Percentiles rank a stretch among this genome's conserved stretches.
Evolutionary conservation across 495 filamentous ascomycete genomes (phyloP).

Genomic region (Neurospora sp.): DNA sequence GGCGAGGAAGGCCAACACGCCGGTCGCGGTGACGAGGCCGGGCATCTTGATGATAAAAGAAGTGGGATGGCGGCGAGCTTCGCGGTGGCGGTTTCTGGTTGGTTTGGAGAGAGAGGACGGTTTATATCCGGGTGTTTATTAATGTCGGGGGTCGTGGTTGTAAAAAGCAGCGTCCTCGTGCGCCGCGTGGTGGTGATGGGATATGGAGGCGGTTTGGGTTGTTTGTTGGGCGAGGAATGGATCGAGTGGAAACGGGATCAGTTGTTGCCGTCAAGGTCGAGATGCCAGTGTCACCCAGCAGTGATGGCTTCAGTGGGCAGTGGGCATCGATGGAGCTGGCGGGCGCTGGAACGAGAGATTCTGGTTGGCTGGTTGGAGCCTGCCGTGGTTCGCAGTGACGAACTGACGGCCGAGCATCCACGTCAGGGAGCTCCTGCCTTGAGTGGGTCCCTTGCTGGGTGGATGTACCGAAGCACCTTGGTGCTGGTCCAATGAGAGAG

Average conservation of each 20-base stretch:
- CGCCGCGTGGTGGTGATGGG: not conserved
- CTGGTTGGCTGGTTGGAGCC: not conserved
- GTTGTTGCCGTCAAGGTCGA: not conserved
- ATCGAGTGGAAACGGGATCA: conserved; percentile 3
- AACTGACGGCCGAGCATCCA: conserved; percentile 10
- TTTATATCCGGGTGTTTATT: not conserved
- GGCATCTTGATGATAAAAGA: conserved; percentile 52
- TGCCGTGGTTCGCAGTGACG: not conserved
- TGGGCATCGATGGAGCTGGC: conserved; percentile 4
- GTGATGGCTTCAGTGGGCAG: not conserved
- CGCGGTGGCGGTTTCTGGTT: not conserved
- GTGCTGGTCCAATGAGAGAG: not conserved
- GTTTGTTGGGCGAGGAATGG: not conserved
- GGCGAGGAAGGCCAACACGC: conserved; percentile 88
- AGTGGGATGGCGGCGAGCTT: not conserved
- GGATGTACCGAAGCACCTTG: not conserved
- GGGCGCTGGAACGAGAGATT: not conserved
- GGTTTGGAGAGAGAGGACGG: not conserved
- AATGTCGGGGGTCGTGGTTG: not conserved
- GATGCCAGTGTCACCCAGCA: not conserved
- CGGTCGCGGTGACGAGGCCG: conserved; percentile 85
- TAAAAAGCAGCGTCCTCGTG: not conserved
- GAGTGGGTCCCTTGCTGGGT: not conserved
- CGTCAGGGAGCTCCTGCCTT: conserved; percentile 31
- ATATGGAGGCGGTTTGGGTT: not conserved